These are phyloP conservation scores for Fibroporia radiculosa DNA, from an alignment of 768 basidiomycete species.

Conservation along the genomic window DNA sequence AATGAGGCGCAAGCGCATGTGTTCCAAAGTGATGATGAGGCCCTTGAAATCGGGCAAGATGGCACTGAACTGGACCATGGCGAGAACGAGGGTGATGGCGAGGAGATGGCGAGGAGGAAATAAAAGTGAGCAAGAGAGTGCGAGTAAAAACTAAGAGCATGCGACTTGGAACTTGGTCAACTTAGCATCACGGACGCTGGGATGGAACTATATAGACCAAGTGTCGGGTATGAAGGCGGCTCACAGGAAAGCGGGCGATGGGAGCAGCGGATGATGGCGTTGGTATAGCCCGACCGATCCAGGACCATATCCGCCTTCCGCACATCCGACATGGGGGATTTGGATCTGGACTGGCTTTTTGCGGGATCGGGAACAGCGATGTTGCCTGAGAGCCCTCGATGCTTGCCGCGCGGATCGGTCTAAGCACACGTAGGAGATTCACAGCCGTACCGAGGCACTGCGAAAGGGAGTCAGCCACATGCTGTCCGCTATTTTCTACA, in stretches of 20 bases:
- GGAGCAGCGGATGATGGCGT: background rate
- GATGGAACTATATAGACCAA: background rate
- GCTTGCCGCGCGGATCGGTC: too few species aligned
- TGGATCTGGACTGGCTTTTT: background rate
- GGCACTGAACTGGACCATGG: slow-evolving; percentile 19
- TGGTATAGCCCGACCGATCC: slow-evolving; percentile 2
- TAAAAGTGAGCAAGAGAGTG: background rate
- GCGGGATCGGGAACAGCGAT: too few species aligned
- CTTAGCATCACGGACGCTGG: background rate
- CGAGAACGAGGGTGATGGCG: background rate
- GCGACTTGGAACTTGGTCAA: background rate
- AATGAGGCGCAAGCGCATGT: slow-evolving; percentile 12
- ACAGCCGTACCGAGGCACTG: too few species aligned
- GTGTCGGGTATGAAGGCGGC: background rate
- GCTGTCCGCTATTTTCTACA: too few species aligned
- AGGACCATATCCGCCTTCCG: slow-evolving; percentile 1
- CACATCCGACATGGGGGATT: background rate
- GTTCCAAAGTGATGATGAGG: slow-evolving; percentile 9
- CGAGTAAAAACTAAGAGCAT: background rate
- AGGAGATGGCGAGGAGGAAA: background rate
- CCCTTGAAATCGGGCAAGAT: slow-evolving; percentile 20
- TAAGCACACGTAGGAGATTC: too few species aligned
- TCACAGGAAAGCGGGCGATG: background rate
- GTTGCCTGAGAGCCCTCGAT: too few species aligned
- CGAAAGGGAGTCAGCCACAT: too few species aligned